Evolutionary conservation across 208 protist species (phyloP).

Genomic region (Phytomonas serpens): DNA sequence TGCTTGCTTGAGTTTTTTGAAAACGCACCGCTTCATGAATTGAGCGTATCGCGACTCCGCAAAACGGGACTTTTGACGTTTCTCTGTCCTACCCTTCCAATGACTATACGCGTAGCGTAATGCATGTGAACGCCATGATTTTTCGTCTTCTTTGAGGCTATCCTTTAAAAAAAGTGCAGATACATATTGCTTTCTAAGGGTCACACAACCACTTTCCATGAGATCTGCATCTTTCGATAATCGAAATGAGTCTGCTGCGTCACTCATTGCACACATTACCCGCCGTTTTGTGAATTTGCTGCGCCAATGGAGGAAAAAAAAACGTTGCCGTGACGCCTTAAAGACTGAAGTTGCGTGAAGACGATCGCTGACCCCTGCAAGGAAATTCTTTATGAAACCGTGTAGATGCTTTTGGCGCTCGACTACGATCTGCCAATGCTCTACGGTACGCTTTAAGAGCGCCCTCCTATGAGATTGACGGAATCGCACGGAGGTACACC

Average conservation of each 20-base stretch:
- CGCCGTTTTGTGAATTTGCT: constrained; percentile 15
- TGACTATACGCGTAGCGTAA: neutral
- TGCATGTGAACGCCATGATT: neutral
- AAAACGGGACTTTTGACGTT: constrained; percentile 25
- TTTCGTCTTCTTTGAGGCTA: neutral
- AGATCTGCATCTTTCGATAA: constrained; percentile 7
- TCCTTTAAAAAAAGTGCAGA: neutral
- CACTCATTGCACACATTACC: constrained; percentile 3
- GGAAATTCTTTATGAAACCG: constrained; percentile 10
- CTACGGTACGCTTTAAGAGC: constrained; percentile 10
- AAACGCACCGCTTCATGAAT: constrained; percentile 16
- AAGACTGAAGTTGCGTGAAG: constrained; percentile 9
- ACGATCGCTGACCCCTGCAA: constrained; percentile 13
- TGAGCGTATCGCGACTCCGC: constrained; percentile 21
- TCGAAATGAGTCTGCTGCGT: constrained; percentile 12
- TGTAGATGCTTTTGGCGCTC: neutral
- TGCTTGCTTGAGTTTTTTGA: neutral
- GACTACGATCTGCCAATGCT: constrained; percentile 24
- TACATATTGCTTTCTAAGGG: neutral
- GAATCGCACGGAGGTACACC: constrained; percentile 12
- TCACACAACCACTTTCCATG: neutral
- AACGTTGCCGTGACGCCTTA: constrained; percentile 7
- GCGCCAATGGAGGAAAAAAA: constrained; percentile 23
- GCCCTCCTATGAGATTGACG: neutral
- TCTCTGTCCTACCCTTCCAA: constrained; percentile 35